Evolutionary conservation across 2,329 filamentous ascomycete species (phyloP).

Genomic region (Albophoma yamanashiensis): DNA sequence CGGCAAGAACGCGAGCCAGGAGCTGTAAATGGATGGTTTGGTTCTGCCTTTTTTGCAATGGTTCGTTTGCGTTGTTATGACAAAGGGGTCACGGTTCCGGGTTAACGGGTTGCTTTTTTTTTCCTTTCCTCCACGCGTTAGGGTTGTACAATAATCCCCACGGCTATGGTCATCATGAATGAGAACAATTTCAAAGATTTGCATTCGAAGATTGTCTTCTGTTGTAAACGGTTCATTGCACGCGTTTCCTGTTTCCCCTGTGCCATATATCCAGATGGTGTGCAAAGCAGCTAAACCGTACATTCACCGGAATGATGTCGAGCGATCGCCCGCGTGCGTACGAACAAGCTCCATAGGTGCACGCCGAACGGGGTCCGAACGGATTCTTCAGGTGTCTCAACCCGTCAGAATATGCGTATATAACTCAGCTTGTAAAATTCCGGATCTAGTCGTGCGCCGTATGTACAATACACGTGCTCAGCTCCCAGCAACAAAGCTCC

Average conservation of each 20-base stretch:
- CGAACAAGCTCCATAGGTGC: too few species aligned
- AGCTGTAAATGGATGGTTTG: constrained; percentile 59
- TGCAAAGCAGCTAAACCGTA: background rate
- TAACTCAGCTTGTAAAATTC: background rate
- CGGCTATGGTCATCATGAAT: constrained; percentile 57
- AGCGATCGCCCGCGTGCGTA: background rate
- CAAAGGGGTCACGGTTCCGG: constrained; percentile 73
- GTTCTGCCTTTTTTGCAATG: constrained; percentile 42
- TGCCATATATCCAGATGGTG: background rate
- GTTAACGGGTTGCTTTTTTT: constrained; percentile 45
- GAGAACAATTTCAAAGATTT: constrained; percentile 1
- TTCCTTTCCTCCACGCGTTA: constrained; percentile 37
- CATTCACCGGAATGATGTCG: background rate
- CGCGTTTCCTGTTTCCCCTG: background rate
- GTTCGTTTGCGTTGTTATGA: constrained; percentile 68
- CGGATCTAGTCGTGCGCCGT: background rate
- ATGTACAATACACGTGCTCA: background rate
- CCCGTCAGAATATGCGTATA: background rate
- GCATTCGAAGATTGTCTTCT: background rate
- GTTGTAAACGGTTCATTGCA: background rate
- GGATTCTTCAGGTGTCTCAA: background rate
- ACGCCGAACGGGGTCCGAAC: background rate
- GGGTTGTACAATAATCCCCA: constrained; percentile 67
- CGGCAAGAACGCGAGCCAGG: constrained; percentile 86
- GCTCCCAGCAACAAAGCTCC: background rate